phyloP scores from a whole-genome alignment of 2,329 filamentous ascomycete genomes.

The Myriosclerotinia curreyana region DNA sequence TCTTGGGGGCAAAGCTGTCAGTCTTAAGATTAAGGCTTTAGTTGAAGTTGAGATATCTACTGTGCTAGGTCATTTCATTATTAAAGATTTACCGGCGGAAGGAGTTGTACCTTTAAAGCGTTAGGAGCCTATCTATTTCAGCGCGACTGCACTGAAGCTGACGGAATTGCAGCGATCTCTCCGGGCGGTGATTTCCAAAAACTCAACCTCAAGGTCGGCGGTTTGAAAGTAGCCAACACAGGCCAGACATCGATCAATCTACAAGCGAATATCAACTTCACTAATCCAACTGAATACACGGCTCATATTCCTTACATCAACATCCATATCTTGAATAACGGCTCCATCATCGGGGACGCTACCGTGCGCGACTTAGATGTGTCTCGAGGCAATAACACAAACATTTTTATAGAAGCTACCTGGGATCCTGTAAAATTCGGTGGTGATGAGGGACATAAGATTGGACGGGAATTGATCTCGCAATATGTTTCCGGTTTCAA shows the following conservation, averaged over 20 bases:
- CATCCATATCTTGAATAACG: conserved; percentile 72
- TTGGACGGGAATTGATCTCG: conserved; percentile 73
- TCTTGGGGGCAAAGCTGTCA: conserved; percentile 67
- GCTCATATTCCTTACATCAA: conserved; percentile 78
- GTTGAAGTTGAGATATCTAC: conserved; percentile 84
- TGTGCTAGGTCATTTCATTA: conserved; percentile 72
- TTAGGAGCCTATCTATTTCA: conserved; percentile 63
- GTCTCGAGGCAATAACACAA: conserved; percentile 66
- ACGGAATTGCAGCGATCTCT: conserved; percentile 53
- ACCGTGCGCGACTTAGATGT: conserved; percentile 63
- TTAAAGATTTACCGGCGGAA: conserved; percentile 81
- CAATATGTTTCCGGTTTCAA: conserved; percentile 87
- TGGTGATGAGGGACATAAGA: conserved; percentile 56
- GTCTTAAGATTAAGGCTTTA: conserved; percentile 70
- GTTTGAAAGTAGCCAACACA: conserved; percentile 70
- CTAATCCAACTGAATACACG: conserved; percentile 85
- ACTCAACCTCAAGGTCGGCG: conserved; percentile 62
- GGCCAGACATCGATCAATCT: conserved; percentile 68
- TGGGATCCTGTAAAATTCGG: conserved; percentile 70
- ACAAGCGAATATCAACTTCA: conserved; percentile 72
- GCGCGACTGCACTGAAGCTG: conserved; percentile 38
- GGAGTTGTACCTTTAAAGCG: conserved; percentile 89
- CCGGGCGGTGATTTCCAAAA: conserved; percentile 47
- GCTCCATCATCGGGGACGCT: conserved; percentile 71
- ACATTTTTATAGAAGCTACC: conserved; percentile 62